A percentile compares a stretch with the other conserved stretches of the same genome.
phyloP scores from a whole-genome alignment of 2,329 filamentous ascomycete genomes.

The Aurifilum marmelostoma region DNA sequence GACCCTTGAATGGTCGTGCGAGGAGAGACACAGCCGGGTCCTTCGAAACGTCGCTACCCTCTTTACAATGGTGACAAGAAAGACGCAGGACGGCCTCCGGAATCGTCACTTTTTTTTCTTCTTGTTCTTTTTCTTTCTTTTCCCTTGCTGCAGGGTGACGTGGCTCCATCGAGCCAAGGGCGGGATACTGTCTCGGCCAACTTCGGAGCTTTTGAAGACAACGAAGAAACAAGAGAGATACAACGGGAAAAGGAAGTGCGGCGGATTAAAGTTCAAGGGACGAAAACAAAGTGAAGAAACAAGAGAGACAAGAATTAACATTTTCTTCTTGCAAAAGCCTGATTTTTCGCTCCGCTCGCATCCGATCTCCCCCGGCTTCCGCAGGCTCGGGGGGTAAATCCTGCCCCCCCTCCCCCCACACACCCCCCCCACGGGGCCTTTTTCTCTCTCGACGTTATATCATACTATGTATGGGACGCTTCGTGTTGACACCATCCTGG shows the following conservation, averaged over 20 bases:
- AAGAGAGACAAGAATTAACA: neutral
- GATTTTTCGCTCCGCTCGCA: no score
- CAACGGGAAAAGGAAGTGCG: neutral
- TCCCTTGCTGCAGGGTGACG: neutral
- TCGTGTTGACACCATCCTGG: neutral
- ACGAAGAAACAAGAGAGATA: neutral
- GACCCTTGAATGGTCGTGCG: neutral
- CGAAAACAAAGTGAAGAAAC: neutral
- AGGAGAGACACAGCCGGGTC: neutral
- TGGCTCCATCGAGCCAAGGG: neutral
- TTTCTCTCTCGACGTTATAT: neutral
- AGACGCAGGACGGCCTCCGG: neutral
- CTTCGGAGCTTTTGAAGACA: no score
- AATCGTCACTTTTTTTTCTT: neutral
- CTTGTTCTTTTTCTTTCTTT: no score
- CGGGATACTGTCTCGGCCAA: no score
- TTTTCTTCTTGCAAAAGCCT: neutral
- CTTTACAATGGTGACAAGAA: neutral
- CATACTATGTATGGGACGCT: neutral
- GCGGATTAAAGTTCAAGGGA: no score
- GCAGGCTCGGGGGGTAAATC: neutral
- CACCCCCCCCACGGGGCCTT: no score
- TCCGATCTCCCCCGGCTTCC: neutral
- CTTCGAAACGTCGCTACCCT: neutral
- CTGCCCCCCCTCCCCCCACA: no score